A percentile compares a stretch with the other conserved stretches of the same genome.
phyloP scores from a whole-genome alignment of 2,329 filamentous ascomycete species.

The Arthrobotrys megalospora region DNA sequence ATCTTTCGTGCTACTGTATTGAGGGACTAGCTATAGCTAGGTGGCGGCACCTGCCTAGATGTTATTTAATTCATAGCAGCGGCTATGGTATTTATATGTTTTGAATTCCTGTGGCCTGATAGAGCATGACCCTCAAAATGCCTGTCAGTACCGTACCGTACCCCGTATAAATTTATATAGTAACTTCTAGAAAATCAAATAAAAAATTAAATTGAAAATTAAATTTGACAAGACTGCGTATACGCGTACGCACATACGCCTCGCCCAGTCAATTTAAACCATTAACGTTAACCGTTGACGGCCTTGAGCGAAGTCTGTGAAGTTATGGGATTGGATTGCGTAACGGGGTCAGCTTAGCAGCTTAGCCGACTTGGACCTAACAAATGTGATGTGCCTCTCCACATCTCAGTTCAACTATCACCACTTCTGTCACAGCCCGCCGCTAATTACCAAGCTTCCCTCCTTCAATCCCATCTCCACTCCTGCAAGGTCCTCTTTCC shows the following conservation, averaged over 20 bases:
- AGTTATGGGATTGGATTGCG: slow-evolving; percentile 26
- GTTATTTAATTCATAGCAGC: neutral
- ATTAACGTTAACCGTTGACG: neutral
- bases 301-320: neutral
- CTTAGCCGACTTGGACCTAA: slow-evolving; percentile 33
- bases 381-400: slow-evolving; percentile 43
- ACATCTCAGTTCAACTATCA: slow-evolving; percentile 15
- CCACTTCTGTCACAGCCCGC: slow-evolving; percentile 30
- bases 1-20: neutral
- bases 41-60: too few species aligned
- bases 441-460: slow-evolving; percentile 17
- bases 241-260: slow-evolving; percentile 2
- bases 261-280: too few species aligned
- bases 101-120: too few species aligned
- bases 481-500: neutral
- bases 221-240: neutral
- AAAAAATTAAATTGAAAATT: neutral
- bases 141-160: too few species aligned
- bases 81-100: neutral
- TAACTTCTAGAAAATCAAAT: neutral
- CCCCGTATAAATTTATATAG: too few species aligned
- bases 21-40: too few species aligned
- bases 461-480: slow-evolving; percentile 5
- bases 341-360: slow-evolving; percentile 34
- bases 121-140: too few species aligned